Evolutionary conservation across 345 rosid genomes (phyloP).

Genomic region (Kandelia obovata): DNA sequence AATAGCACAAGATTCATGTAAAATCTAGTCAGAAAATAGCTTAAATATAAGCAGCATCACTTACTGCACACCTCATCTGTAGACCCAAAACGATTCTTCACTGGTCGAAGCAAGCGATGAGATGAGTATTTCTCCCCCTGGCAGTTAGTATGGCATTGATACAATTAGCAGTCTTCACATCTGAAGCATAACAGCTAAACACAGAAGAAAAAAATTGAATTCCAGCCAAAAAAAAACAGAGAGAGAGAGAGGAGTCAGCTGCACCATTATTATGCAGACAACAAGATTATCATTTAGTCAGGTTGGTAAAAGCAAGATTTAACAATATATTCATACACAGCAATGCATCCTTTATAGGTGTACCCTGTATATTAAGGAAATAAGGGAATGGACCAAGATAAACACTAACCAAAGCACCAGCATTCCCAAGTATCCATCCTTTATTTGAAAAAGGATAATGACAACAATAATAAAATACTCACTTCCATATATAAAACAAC

Average conservation of each 20-base stretch:
- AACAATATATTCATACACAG: too few species aligned
- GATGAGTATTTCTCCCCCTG: constrained; percentile 86
- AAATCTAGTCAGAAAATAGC: not conserved
- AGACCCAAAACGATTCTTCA: constrained; percentile 93
- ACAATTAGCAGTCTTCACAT: constrained; percentile 9
- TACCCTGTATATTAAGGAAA: too few species aligned
- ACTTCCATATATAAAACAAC: constrained; percentile 94
- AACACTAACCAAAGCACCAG: not conserved
- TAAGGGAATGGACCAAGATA: too few species aligned
- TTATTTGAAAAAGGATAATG: too few species aligned
- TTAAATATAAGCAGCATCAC: constrained; percentile 5
- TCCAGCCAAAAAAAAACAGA: not conserved
- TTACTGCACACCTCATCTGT: constrained; percentile 68
- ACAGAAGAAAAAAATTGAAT: not conserved
- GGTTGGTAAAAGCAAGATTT: not conserved
- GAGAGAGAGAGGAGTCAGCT: too few species aligned
- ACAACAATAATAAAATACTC: constrained; percentile 32
- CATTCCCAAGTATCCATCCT: constrained; percentile 18
- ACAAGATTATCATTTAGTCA: not conserved
- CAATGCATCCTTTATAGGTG: too few species aligned
- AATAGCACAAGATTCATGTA: not conserved
- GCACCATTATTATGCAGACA: too few species aligned
- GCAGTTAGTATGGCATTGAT: constrained; percentile 6
- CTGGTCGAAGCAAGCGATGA: constrained; percentile 87
- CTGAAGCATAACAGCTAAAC: not conserved